These are phyloP conservation scores for Trichoderma koningiopsis DNA, from an alignment of 2,329 filamentous ascomycete genomes.

Conservation along the genomic window DNA sequence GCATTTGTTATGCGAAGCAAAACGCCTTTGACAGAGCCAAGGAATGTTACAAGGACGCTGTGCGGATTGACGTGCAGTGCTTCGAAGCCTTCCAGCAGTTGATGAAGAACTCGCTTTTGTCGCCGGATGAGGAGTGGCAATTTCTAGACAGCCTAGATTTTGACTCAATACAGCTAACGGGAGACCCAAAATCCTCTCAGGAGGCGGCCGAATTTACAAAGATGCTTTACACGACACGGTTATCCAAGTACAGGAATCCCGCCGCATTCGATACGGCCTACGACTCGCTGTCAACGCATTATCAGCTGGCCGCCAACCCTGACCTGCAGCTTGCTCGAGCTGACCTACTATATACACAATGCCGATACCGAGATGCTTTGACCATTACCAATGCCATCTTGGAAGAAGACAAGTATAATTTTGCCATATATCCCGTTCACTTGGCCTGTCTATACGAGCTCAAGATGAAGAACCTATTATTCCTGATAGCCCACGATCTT, in stretches of 20 bases:
- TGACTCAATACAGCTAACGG: conserved; percentile 70
- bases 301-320: conserved; percentile 81
- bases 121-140: conserved; percentile 83
- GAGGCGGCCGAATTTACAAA: conserved; percentile 92
- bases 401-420: conserved; percentile 83
- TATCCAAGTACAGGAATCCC: conserved; percentile 94
- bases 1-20: conserved; percentile 93
- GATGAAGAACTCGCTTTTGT: conserved; percentile 93
- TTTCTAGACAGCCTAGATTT: conserved; percentile 91
- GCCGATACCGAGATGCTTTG: conserved; percentile 85
- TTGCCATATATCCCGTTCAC: conserved; percentile 85
- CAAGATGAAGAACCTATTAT: conserved; percentile 81
- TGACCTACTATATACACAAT: conserved; percentile 91
- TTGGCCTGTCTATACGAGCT: conserved; percentile 90
- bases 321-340: conserved; percentile 89
- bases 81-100: conserved; percentile 98
- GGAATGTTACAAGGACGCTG: conserved; percentile 97
- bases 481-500: conserved; percentile 88
- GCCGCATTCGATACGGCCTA: conserved; percentile 80
- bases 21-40: conserved; percentile 97
- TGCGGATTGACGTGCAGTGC: conserved; percentile 95
- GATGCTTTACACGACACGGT: conserved; percentile 91
- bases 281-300: conserved; percentile 90
- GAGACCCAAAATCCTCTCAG: conserved; percentile 62
- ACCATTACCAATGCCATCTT: conserved; percentile 82